Base-by-base conservation (phyloP, 2,329 filamentous ascomycete species). In the Cladosporium sp. region DNA sequence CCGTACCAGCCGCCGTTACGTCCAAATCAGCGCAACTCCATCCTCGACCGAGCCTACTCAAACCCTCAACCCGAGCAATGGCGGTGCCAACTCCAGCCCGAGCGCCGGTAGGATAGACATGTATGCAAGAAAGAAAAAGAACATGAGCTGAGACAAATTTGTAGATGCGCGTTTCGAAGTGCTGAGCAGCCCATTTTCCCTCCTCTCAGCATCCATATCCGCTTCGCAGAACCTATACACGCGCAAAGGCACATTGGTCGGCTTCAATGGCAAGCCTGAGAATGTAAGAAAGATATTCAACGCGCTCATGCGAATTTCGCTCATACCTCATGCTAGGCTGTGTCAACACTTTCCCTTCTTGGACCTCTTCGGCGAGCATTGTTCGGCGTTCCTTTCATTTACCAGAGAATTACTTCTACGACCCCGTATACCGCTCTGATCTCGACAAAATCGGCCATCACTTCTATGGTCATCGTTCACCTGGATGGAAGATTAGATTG, bases 191-290 rank as follows among this genome's bases (percentile, higher is more conserved):
- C 90, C 92, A 1, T 93, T 93, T 70, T 97, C 93, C 50, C 83
- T 99, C 57, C 84, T 99, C 60, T 96, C 92, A 18, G 91, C 96
- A 58, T 89, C 86, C 7, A 81, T 99, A 47, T 95, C 93, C 30
- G 88, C 93, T 37, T 97, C 92, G 27, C 92, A 97, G 70, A 86
- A 88, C 62, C 83, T 99, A 43, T 96, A 93, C 71, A 96, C 93
- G 18, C 82, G 92, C 60, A 84, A 90, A 62, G 95, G 95, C 48
- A 96, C 92, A 1, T 76, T 99, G 44, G 88, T 97, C 48, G 91
- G 86, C 41, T 80, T 97, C 53, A 89, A 88, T 61, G 93, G 93
- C 59, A 92, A 95, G 68, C 79, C 89, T 51, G 89, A 96, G 66
- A 95, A 95, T 79, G 89, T 93, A 53, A 45, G 54, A 37, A 18